Base-by-base conservation (phyloP, 2,329 filamentous ascomycete species). In the Thielaviopsis cerberus region DNA sequence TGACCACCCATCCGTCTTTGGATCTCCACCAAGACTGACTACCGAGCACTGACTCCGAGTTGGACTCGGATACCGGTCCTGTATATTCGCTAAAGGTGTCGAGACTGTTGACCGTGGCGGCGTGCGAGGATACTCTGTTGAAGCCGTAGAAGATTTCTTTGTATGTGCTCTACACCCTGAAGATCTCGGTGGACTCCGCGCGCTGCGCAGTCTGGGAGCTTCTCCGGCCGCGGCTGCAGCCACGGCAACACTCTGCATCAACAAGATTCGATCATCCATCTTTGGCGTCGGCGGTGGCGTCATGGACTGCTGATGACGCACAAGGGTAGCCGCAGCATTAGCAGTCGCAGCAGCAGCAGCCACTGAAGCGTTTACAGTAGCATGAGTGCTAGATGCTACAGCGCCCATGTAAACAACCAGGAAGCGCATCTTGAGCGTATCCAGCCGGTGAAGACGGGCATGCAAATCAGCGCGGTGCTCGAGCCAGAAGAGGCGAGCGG, bases 341-440 rank as follows among this genome's bases (percentile, higher is more conserved):
- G 57, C 48, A 17, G 57, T 53, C 13, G 57, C 48, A 17, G 53
- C 48, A 23, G 50, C 48, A 22, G 50, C 55, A 45, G 34, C 55
- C 53, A 53, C 30, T 1, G 59, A 50, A 3, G 54, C 37, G n/a
- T 57, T 45, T 20, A 54, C 51, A 15, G 59, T 55, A 57, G 59
- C 67, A 58, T 65, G 67, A 37, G 67, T 64, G 52, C 65, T 64
- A 55, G 68, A 68, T 37, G 70, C 66, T 57, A 83, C 72, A 61
- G 81, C 74, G 62, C 79, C 77, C 77, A 83, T 78, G 67, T 81
- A 82, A 41, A 81, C 73, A 37, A 82, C 78, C 30, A 83, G 69
- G 65, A 83, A 83, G 61, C 80, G 76, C 78, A 81, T 82, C 65
- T 80, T 74, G 65, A 83, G 66, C 64, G 82, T 68, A 63, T 83